A percentile compares a stretch with the other conserved stretches of the same genome.
These are phyloP conservation scores for Cenchrus fungigraminus DNA, from an alignment of 176 grass and related monocot species.

Conservation along the genomic window DNA sequence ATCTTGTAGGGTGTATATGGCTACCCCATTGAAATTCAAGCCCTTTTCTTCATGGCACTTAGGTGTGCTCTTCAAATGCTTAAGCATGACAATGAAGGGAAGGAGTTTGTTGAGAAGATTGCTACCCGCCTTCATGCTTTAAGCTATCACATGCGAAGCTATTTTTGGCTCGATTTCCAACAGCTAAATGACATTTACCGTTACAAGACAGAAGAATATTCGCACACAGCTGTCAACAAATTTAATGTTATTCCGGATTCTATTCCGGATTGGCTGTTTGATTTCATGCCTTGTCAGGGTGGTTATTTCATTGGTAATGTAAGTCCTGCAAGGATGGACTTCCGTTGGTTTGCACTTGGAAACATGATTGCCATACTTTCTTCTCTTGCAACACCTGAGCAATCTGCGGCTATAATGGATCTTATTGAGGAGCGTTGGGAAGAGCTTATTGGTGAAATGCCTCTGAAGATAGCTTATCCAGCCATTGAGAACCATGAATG, in stretches of 20 bases:
- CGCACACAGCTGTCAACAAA: constrained; percentile 81
- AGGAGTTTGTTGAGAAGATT: constrained; percentile 69
- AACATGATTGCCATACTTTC: constrained; percentile 81
- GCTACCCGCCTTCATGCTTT: constrained; percentile 74
- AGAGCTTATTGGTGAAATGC: constrained; percentile 81
- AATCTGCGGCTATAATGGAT: constrained; percentile 78
- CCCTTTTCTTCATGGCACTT: constrained; percentile 84
- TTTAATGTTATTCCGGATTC: constrained; percentile 88
- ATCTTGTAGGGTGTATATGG: constrained; percentile 72
- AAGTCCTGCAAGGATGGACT: constrained; percentile 84
- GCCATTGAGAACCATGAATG: constrained; percentile 81
- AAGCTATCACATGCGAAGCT: constrained; percentile 86
- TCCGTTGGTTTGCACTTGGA: constrained; percentile 77
- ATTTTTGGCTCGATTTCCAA: constrained; percentile 87
- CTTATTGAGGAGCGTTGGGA: constrained; percentile 87
- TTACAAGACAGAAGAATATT: constrained; percentile 85
- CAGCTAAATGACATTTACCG: constrained; percentile 84
- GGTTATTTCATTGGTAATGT: constrained; percentile 84
- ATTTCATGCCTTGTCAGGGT: constrained; percentile 79
- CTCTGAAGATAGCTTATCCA: constrained; percentile 74
- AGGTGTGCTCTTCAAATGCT: constrained; percentile 67
- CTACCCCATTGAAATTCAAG: constrained; percentile 79
- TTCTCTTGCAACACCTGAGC: constrained; percentile 73
- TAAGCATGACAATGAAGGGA: constrained; percentile 74
- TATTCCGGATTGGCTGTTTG: constrained; percentile 79